phyloP scores from a whole-genome alignment of 78 protist genomes.

The Polysphondylium violaceum region DNA sequence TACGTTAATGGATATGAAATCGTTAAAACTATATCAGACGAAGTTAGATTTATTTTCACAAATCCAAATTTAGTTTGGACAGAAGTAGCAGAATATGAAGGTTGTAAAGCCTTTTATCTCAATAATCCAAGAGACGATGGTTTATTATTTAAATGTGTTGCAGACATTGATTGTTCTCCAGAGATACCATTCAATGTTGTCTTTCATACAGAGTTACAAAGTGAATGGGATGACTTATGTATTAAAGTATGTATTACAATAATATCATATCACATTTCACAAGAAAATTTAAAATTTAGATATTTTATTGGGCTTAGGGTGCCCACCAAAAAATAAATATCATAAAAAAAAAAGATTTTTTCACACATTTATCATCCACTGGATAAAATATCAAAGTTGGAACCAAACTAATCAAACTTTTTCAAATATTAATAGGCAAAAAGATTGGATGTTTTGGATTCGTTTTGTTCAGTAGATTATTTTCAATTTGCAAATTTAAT shows the following conservation, averaged over 20 bases:
- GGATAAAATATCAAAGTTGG: neutral
- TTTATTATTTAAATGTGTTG: constrained; percentile 35
- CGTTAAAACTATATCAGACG: constrained; percentile 13
- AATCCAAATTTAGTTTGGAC: neutral
- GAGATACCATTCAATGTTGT: constrained; percentile 41
- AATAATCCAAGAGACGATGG: constrained; percentile 21
- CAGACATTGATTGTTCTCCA: constrained; percentile 23
- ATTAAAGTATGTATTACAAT: constrained; percentile 28
- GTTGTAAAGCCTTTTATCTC: neutral
- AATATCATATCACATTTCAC: neutral
- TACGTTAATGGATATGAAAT: constrained; percentile 65
- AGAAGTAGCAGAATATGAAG: neutral
- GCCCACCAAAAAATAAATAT: too few relatives aligned
- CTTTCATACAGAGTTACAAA: constrained; percentile 18
- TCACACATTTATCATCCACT: neutral
- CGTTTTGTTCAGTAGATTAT: constrained; percentile 24
- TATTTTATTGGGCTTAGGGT: too few relatives aligned
- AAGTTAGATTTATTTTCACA: neutral
- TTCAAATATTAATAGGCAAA: constrained; percentile 3
- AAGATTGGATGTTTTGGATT: constrained; percentile 24
- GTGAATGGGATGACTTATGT: constrained; percentile 63
- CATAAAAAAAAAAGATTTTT: too few relatives aligned
- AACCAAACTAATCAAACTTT: neutral
- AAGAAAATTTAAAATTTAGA: neutral
- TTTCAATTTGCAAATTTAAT: constrained; percentile 27